Evolutionary conservation across 2,329 filamentous ascomycete species (phyloP).

Genomic region (Ascochyta lentis): DNA sequence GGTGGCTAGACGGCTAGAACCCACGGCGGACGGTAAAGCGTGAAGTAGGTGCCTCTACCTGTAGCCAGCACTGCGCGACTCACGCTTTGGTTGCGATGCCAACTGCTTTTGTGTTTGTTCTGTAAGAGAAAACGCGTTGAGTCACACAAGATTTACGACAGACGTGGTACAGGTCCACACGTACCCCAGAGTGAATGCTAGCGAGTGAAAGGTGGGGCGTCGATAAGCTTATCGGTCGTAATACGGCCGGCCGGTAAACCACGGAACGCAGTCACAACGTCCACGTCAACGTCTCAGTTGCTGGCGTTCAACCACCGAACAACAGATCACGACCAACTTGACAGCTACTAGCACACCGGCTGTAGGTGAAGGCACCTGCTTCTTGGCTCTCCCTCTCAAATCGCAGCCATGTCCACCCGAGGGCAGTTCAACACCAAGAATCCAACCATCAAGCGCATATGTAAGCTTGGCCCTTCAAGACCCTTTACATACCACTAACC

Average conservation of each 20-base stretch:
- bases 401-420: conserved; percentile 48
- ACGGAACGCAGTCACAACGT: conserved; percentile 18
- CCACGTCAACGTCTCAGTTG: conserved; percentile 27
- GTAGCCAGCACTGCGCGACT: too few species aligned
- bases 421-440: conserved; percentile 73
- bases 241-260: conserved; percentile 4
- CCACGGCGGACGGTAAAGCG: too few species aligned
- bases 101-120: too few species aligned
- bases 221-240: conserved; percentile 6
- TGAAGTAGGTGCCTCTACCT: too few species aligned
- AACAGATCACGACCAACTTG: neutral
- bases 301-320: neutral
- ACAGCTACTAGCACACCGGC: neutral
- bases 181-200: conserved; percentile 1
- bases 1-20: too few species aligned
- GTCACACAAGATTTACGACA: too few species aligned
- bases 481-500: conserved; percentile 26
- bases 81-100: too few species aligned
- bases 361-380: neutral
- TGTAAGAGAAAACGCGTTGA: too few species aligned
- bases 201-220: neutral
- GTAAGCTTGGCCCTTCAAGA: conserved; percentile 55
- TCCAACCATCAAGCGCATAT: conserved; percentile 83
- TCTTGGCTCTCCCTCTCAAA: neutral
- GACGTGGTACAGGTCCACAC: neutral